phyloP scores from a whole-genome alignment of 2,329 filamentous ascomycete species.

The Cadophora luteo-olivacea region DNA sequence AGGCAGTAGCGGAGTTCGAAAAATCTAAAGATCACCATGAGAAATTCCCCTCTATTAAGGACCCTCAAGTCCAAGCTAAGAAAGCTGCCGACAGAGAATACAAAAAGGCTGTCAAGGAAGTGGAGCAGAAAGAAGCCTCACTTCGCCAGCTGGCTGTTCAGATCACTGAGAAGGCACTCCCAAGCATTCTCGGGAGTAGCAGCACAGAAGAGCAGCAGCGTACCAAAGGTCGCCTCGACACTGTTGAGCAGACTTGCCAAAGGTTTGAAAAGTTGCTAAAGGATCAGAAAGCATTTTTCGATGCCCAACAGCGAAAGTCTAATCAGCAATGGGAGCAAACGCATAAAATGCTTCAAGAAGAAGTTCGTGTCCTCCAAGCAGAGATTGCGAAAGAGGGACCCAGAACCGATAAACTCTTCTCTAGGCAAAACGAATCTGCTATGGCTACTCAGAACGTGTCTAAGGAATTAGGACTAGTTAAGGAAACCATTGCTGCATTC shows the following conservation, averaged over 20 bases:
- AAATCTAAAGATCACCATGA: slow-evolving; percentile 28
- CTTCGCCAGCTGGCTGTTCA: slow-evolving; percentile 8
- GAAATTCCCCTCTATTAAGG: slow-evolving; percentile 30
- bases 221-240: slow-evolving; percentile 6
- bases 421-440: neutral
- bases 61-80: slow-evolving; percentile 27
- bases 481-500: neutral
- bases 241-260: slow-evolving; percentile 24
- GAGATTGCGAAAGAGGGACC: neutral
- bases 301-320: neutral
- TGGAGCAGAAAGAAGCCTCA: slow-evolving; percentile 16
- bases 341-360: neutral
- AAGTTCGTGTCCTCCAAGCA: neutral
- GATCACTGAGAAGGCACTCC: slow-evolving; percentile 22
- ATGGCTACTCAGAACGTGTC: neutral
- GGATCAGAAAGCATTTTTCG: slow-evolving; percentile 6
- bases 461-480: neutral
- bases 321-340: neutral
- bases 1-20: slow-evolving; percentile 22
- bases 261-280: slow-evolving; percentile 6
- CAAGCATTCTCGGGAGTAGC: slow-evolving; percentile 15
- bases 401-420: neutral
- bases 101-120: slow-evolving; percentile 10
- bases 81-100: slow-evolving; percentile 26
- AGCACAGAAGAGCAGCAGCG: slow-evolving; percentile 13